Evolutionary conservation across 2,329 filamentous ascomycete genomes (phyloP).

Genomic region (Neoscytalidium dimidiatum): DNA sequence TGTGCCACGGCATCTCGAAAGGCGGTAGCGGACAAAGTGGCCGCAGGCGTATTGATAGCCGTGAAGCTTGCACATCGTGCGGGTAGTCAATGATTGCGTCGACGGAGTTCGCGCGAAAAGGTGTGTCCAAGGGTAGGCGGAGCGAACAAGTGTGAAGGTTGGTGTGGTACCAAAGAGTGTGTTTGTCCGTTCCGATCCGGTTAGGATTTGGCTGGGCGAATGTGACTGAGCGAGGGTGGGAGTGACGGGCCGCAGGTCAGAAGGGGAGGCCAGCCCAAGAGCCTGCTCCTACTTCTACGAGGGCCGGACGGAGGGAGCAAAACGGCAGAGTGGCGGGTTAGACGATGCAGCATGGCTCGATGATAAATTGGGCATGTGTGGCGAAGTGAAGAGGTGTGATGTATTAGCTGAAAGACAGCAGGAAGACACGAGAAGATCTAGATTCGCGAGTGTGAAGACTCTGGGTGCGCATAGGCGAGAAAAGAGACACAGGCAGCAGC

Average conservation of each 20-base stretch:
- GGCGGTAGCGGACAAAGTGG: slow-evolving; percentile 30
- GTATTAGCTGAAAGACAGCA: background rate
- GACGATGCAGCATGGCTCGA: background rate
- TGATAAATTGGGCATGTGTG: background rate
- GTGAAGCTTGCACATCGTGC: slow-evolving; percentile 40
- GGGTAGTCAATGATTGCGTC: background rate
- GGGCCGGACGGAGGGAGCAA: background rate
- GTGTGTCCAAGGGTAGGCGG: too few species aligned
- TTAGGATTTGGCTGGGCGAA: background rate
- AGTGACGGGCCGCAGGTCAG: background rate
- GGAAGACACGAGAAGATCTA: background rate
- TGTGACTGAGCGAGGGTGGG: background rate
- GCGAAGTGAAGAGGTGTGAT: background rate
- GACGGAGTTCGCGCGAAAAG: too few species aligned
- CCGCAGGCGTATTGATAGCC: slow-evolving; percentile 35
- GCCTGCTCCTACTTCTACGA: background rate
- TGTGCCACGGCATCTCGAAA: slow-evolving; percentile 37
- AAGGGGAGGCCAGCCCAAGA: background rate
- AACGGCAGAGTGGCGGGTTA: background rate
- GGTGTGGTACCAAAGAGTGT: background rate
- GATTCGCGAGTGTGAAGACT: background rate
- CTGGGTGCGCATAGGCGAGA: background rate
- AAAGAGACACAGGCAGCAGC: background rate
- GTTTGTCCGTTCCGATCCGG: background rate
- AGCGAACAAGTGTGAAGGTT: background rate